Percentiles rank a stretch among this genome's conserved stretches.
These are phyloP conservation scores for Termitomyces sp. DNA, from an alignment of 768 basidiomycete genomes.

Conservation along the genomic window DNA sequence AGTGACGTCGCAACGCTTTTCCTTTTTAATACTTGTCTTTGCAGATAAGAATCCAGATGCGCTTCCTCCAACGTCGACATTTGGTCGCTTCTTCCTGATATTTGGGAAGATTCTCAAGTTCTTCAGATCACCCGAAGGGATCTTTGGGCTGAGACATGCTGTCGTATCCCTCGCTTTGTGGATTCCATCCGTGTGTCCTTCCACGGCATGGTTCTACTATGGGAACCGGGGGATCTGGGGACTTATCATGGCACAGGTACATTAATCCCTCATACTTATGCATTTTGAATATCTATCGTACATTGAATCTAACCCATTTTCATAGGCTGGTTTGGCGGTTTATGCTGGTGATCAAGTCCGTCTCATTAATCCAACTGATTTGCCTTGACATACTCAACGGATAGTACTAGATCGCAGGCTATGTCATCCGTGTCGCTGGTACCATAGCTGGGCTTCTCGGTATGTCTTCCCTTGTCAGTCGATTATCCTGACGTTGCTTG, in stretches of 20 bases:
- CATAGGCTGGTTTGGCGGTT: slow-evolving; percentile 29
- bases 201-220: slow-evolving; percentile 38
- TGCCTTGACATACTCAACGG: not conserved
- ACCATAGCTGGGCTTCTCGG: slow-evolving; percentile 29
- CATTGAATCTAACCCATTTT: not conserved
- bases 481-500: not conserved
- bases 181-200: slow-evolving; percentile 31
- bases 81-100: slow-evolving; percentile 25
- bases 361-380: not conserved
- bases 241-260: slow-evolving; percentile 38
- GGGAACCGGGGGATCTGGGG: slow-evolving; percentile 38
- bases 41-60: slow-evolving; percentile 38
- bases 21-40: not conserved
- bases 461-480: slow-evolving; percentile 10
- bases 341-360: slow-evolving; percentile 39
- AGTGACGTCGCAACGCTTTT: not conserved
- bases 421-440: slow-evolving; percentile 27
- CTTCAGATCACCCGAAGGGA: slow-evolving; percentile 34
- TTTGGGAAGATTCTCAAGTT: slow-evolving; percentile 29
- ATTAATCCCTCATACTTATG: not conserved
- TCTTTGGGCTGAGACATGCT: slow-evolving; percentile 33
- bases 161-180: slow-evolving; percentile 36
- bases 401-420: slow-evolving; percentile 23
- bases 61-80: slow-evolving; percentile 28
- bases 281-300: not conserved